Evolutionary conservation across 1,284 basidiomycete genomes (phyloP).

Genomic region (Neotropicomus parvogracilis): DNA sequence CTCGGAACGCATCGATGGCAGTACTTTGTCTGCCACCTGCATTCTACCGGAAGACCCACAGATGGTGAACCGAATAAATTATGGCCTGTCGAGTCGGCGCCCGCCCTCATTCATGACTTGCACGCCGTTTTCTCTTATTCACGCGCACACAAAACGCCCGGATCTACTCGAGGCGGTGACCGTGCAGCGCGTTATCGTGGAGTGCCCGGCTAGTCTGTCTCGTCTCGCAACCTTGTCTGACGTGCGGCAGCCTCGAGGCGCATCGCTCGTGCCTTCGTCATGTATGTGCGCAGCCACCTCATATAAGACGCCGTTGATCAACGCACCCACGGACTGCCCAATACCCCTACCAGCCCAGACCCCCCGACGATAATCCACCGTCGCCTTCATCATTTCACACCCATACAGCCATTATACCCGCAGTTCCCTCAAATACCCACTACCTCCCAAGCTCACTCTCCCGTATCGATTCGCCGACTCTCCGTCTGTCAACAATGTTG

Average conservation of each 20-base stretch:
- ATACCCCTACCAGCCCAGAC: slow-evolving; percentile 16
- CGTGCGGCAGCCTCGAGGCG: slow-evolving; percentile 34
- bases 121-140: background rate
- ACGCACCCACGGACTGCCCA: slow-evolving; percentile 15
- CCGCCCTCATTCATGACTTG: too few species aligned
- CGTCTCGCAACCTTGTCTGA: slow-evolving; percentile 11
- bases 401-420: slow-evolving; percentile 12
- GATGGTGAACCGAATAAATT: too few species aligned
- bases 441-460: background rate
- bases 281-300: slow-evolving; percentile 20
- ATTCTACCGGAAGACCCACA: too few species aligned
- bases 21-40: too few species aligned
- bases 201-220: background rate
- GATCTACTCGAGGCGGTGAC: slow-evolving; percentile 17
- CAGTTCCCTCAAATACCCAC: slow-evolving; percentile 23
- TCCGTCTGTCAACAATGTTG: slow-evolving; percentile 21
- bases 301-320: slow-evolving; percentile 35
- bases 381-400: slow-evolving; percentile 5
- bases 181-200: slow-evolving; percentile 15
- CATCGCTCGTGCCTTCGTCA: slow-evolving; percentile 25
- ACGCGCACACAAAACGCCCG: slow-evolving; percentile 2
- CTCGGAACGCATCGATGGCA: too few species aligned
- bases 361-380: slow-evolving; percentile 22
- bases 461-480: background rate
- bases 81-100: too few species aligned